These are phyloP conservation scores for Beta vulgaris DNA, from an alignment of 148 eudicot genomes.

Conservation along the genomic window DNA sequence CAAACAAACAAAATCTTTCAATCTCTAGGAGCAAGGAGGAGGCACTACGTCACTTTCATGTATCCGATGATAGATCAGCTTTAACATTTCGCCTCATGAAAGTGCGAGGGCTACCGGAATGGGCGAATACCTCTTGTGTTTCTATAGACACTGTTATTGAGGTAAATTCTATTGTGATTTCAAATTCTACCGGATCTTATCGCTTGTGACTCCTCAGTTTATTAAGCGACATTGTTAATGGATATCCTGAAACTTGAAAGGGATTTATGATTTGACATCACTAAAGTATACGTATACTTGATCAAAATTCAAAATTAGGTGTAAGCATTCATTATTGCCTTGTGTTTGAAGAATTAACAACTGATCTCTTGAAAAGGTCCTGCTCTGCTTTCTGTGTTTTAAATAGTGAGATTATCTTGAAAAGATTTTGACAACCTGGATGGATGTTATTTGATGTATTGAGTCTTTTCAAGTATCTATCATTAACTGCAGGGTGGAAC, in stretches of 20 bases:
- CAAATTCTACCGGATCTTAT: background rate
- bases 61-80: slow-evolving; percentile 48
- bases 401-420: background rate
- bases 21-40: slow-evolving; percentile 33
- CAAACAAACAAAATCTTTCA: slow-evolving; percentile 12
- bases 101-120: slow-evolving; percentile 71
- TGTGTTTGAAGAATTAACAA: background rate
- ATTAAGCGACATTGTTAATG: background rate
- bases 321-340: background rate
- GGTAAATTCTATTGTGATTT: slow-evolving; percentile 37
- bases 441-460: background rate
- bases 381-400: background rate
- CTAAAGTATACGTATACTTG: background rate
- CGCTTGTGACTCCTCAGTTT: background rate
- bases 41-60: slow-evolving; percentile 53
- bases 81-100: slow-evolving; percentile 70
- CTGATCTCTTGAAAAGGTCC: background rate
- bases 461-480: background rate
- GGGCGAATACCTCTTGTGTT: slow-evolving; percentile 82
- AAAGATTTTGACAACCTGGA: background rate
- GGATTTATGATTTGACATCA: background rate
- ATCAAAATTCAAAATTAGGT: background rate
- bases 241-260: background rate
- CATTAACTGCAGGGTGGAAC: background rate
- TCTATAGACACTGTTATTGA: slow-evolving; percentile 73